Percentiles rank a stretch among this genome's conserved stretches.
Evolutionary conservation across 2,329 filamentous ascomycete genomes (phyloP).

Genomic region (Nectriaceae sp.): DNA sequence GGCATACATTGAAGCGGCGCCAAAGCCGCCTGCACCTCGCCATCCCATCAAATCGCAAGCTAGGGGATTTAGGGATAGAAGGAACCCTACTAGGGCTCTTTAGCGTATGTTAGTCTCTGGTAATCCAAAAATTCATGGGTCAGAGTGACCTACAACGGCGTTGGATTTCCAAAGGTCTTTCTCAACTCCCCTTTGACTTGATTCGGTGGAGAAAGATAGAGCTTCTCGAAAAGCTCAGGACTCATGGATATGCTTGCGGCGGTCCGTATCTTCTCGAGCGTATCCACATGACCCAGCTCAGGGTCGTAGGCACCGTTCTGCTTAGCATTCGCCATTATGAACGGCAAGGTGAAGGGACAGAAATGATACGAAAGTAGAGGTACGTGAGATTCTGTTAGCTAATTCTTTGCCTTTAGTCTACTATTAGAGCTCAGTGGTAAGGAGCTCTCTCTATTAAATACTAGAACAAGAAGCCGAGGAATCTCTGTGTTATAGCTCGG

Average conservation of each 20-base stretch:
- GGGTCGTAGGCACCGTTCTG: constrained; percentile 22
- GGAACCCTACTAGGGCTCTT: constrained; percentile 51
- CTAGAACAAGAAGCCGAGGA: too few relatives aligned
- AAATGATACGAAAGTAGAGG: too few relatives aligned
- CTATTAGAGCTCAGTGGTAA: too few relatives aligned
- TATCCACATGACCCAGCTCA: constrained; percentile 6
- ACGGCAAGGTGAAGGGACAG: too few relatives aligned
- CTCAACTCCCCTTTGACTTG: constrained; percentile 51
- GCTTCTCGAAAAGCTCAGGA: constrained; percentile 61
- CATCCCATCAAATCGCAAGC: constrained; percentile 52
- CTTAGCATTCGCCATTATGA: too few relatives aligned
- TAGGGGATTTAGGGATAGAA: constrained; percentile 47
- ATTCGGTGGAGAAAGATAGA: constrained; percentile 57
- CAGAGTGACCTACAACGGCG: constrained; percentile 48
- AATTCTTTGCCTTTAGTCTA: too few relatives aligned
- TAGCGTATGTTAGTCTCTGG: not conserved
- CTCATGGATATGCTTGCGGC: constrained; percentile 46
- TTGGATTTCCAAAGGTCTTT: constrained; percentile 60
- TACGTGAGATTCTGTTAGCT: too few relatives aligned
- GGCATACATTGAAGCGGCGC: constrained; percentile 45
- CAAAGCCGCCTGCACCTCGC: constrained; percentile 47
- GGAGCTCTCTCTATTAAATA: too few relatives aligned
- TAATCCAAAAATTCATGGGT: not conserved
- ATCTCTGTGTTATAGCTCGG: too few relatives aligned
- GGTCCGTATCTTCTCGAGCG: constrained; percentile 22